phyloP scores from a whole-genome alignment of 768 basidiomycete species.

The Multifurca ochricompacta region DNA sequence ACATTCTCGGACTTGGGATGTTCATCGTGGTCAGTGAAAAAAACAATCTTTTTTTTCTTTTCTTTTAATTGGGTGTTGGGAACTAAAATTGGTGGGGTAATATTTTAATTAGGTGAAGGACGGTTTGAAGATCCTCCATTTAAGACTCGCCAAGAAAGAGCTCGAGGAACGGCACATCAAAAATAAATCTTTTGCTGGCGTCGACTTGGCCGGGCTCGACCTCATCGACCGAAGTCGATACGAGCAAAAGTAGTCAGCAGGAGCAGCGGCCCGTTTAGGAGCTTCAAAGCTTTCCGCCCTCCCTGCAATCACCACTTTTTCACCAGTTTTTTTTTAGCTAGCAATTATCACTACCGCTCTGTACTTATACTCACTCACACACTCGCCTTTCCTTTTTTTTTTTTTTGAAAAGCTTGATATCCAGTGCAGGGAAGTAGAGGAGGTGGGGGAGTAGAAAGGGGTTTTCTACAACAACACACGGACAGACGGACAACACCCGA shows the following conservation, averaged over 20 bases:
- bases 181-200: slow-evolving; percentile 62
- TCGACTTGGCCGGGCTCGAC: slow-evolving; percentile 61
- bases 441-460: no score
- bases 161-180: slow-evolving; percentile 60
- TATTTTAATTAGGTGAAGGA: slow-evolving; percentile 48
- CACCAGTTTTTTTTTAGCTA: no score
- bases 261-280: not conserved
- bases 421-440: not conserved
- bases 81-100: not conserved
- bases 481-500: not conserved
- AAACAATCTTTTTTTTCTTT: not conserved
- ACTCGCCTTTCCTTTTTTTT: no score
- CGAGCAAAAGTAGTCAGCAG: not conserved
- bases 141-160: slow-evolving; percentile 65
- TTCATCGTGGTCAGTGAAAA: slow-evolving; percentile 47
- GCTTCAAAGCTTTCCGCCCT: not conserved
- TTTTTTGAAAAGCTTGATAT: not conserved
- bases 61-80: not conserved
- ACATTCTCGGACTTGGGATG: slow-evolving; percentile 57
- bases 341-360: not conserved
- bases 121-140: slow-evolving; percentile 54
- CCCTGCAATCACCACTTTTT: not conserved
- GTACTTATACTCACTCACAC: no score
- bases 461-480: not conserved
- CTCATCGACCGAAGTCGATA: slow-evolving; percentile 38